These are phyloP conservation scores for Scolecobasidium constrictum DNA, from an alignment of 2,329 filamentous ascomycete genomes.

Conservation along the genomic window DNA sequence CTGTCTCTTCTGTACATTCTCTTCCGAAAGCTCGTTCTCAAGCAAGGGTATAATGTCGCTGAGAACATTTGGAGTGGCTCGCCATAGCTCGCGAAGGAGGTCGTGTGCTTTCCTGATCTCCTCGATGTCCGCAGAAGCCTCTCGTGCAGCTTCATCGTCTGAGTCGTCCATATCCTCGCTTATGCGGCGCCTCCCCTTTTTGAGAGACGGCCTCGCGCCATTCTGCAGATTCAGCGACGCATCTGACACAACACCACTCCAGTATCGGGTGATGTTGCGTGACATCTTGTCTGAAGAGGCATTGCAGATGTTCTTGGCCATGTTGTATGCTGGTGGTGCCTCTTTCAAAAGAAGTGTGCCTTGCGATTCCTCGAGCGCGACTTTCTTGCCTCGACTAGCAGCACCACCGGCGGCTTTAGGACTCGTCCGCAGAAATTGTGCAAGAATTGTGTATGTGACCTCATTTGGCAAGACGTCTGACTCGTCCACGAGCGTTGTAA, in stretches of 20 bases:
- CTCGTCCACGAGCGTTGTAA: slow-evolving; percentile 82
- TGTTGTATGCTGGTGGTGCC: slow-evolving; percentile 85
- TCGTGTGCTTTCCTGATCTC: slow-evolving; percentile 84
- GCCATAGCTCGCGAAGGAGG: slow-evolving; percentile 85
- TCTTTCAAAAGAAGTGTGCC: slow-evolving; percentile 77
- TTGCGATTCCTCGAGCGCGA: slow-evolving; percentile 59
- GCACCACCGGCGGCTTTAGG: slow-evolving; percentile 42
- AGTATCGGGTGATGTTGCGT: slow-evolving; percentile 88
- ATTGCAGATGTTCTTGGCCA: slow-evolving; percentile 92
- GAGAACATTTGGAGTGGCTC: slow-evolving; percentile 76
- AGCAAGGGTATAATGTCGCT: slow-evolving; percentile 90
- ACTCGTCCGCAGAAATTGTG: slow-evolving; percentile 85
- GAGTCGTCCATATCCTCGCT: slow-evolving; percentile 30
- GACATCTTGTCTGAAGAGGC: slow-evolving; percentile 88
- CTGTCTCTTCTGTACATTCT: slow-evolving; percentile 75
- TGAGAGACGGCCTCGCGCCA: slow-evolving; percentile 25
- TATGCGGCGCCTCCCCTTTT: slow-evolving; percentile 35
- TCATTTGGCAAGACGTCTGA: slow-evolving; percentile 63
- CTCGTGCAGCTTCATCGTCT: slow-evolving; percentile 37
- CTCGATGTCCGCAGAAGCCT: slow-evolving; percentile 67
- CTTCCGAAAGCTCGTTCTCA: slow-evolving; percentile 81
- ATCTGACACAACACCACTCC: slow-evolving; percentile 91
- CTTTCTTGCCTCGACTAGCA: slow-evolving; percentile 39
- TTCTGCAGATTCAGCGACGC: slow-evolving; percentile 48
- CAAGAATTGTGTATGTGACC: slow-evolving; percentile 86